Base-by-base conservation (phyloP, 345 rosid species). In the Theobroma cacao region DNA sequence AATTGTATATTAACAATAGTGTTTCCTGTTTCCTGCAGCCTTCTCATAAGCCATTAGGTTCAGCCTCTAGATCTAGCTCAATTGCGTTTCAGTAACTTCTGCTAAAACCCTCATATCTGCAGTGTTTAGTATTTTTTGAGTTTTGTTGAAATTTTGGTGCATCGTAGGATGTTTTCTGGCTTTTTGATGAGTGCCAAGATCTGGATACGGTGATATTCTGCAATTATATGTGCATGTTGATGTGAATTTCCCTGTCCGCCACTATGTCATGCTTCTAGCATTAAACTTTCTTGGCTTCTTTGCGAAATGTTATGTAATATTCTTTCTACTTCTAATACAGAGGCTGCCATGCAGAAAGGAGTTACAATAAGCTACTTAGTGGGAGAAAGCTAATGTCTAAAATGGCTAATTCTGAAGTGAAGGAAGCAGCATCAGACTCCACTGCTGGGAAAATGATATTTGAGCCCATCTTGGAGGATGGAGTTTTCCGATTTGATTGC, bases 401-500 rank as follows among this genome's bases (percentile, higher is more conserved):
- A 83, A 91, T 90, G 93, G 79, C 48, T 71, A 77, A 72, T 78
- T 67, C 66, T 75, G 83, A 82, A 70, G 87, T 72, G 47, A 69
- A 82, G 75, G 76, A 53, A 4, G 84, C 84, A 18, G 62, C 83
- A 65, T 45, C 79, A 17, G 88, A 81, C 71, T 81, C 72, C 30
- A 62, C n/a, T 48, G 55, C 88, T 0, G 84, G 87, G 31, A 73
- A 85, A 50, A 93, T 93, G 98, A 84, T 90, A 72, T 95, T 79
- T 80, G 81, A 89, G 87, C 88, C 95, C 2, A 91, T 95, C 33
- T 75, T 91, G 89, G 97, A 89, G 83, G 76, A 89, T 14, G 94
- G 93, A 43, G 84, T 93, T 83, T 95, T 95, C 82, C 79, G 97
- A 24, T 93, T 95, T 75, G 97, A 95, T 78, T 89, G 91, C 79